Conservation (phyloP, 2,329 filamentous ascomycete genomes). For the Gnomoniopsis smithogilvyi region DNA sequence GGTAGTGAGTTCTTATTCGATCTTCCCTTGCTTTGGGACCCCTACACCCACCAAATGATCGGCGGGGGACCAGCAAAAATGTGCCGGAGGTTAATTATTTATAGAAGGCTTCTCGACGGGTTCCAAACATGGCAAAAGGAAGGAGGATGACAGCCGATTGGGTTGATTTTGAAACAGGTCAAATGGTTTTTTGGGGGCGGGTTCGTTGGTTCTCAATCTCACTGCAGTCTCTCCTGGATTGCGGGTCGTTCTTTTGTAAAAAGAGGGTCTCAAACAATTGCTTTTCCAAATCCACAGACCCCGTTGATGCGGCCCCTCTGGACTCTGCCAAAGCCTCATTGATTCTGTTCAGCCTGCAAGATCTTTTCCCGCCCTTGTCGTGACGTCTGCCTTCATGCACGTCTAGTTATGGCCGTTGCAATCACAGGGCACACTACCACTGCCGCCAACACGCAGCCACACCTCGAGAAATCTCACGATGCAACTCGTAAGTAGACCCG, state of each 20-base stretch:
- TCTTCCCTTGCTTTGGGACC: not conserved
- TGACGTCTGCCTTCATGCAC: not conserved
- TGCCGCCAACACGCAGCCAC: too few species aligned
- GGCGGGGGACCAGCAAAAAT: not conserved
- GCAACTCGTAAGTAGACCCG: not conserved
- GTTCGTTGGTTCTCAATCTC: not conserved
- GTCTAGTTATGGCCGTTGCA: not conserved
- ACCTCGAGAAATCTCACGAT: not conserved
- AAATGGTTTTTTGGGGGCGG: not conserved
- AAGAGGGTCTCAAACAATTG: not conserved
- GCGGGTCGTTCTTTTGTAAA: not conserved
- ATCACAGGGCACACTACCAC: not conserved
- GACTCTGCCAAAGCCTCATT: not conserved
- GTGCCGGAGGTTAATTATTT: too few species aligned
- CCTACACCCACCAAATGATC: not conserved
- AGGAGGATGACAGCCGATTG: not conserved
- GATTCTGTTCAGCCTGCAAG: not conserved
- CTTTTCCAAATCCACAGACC: not conserved
- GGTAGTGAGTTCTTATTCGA: not conserved
- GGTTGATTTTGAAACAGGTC: not conserved
- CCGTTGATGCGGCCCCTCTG: not conserved
- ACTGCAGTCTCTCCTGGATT: not conserved
- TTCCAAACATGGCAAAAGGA: too few species aligned
- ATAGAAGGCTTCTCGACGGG: too few species aligned
- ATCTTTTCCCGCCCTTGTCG: not conserved